Evolutionary conservation across 768 basidiomycete genomes (phyloP).

Genomic region (Gyrodon lividus): DNA sequence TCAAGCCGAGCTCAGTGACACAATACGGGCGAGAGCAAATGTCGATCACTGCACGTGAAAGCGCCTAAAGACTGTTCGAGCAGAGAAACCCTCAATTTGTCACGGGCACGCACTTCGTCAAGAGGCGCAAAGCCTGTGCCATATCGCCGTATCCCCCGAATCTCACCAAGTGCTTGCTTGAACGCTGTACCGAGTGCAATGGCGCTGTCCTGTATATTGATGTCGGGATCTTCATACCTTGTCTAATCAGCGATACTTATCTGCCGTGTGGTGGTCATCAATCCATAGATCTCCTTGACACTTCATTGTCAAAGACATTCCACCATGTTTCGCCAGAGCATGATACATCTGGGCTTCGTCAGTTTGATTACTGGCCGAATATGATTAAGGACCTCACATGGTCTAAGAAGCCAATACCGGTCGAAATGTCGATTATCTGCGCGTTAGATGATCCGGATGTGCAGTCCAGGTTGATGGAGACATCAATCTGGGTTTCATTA

Average conservation of each 20-base stretch:
- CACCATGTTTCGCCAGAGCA: slow-evolving; percentile 94
- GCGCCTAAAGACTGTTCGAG: slow-evolving; percentile 54
- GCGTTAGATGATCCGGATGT: slow-evolving; percentile 54
- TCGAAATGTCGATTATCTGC: slow-evolving; percentile 82
- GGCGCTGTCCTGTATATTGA: slow-evolving; percentile 74
- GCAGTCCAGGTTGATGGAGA: slow-evolving; percentile 80
- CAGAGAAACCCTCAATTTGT: slow-evolving; percentile 12
- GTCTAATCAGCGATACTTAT: slow-evolving; percentile 55
- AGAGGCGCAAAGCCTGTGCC: slow-evolving; percentile 96
- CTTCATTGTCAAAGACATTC: slow-evolving; percentile 86
- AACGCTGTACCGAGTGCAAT: slow-evolving; percentile 88
- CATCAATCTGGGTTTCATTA: slow-evolving; percentile 87
- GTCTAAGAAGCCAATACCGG: slow-evolving; percentile 98
- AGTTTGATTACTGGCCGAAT: neutral
- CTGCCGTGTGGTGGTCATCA: slow-evolving; percentile 98
- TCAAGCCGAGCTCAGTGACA: slow-evolving; percentile 84
- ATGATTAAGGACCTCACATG: slow-evolving; percentile 60
- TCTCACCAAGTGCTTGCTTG: slow-evolving; percentile 92
- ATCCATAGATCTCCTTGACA: slow-evolving; percentile 97
- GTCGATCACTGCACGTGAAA: slow-evolving; percentile 95
- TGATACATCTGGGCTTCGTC: slow-evolving; percentile 80
- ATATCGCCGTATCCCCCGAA: slow-evolving; percentile 91
- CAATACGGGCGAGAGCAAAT: slow-evolving; percentile 98
- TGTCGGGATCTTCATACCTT: slow-evolving; percentile 14
- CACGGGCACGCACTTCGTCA: slow-evolving; percentile 70